A percentile compares a stretch with the other conserved stretches of the same genome.
Evolutionary conservation across 441 rosid genomes (phyloP).

Genomic region (Geranium incanum): DNA sequence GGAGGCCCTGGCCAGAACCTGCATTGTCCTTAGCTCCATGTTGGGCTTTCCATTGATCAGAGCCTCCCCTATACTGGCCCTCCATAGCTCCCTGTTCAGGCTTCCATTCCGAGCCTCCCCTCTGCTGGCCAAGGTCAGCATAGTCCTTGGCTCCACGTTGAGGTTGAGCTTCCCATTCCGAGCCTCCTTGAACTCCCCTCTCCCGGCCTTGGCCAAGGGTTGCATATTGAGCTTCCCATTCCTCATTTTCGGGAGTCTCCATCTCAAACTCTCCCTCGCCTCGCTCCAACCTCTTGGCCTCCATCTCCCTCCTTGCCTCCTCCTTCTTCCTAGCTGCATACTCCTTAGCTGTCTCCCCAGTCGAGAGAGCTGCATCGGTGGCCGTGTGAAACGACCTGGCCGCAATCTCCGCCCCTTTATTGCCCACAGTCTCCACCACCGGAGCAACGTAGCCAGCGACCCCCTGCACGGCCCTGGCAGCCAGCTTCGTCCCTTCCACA

Average conservation of each 20-base stretch:
- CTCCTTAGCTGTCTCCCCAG: background rate
- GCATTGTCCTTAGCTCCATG: no score
- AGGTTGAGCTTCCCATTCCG: background rate
- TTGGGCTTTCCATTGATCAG: no score
- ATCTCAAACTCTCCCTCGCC: background rate
- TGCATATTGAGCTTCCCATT: background rate
- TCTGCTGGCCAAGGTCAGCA: background rate
- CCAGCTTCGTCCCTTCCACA: background rate
- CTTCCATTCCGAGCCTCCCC: background rate
- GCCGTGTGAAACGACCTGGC: background rate
- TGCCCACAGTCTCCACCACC: background rate
- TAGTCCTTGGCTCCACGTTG: background rate
- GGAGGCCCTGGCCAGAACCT: no score
- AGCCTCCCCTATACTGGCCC: no score
- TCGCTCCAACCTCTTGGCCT: background rate
- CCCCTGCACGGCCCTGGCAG: constrained; percentile 1
- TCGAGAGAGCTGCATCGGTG: background rate
- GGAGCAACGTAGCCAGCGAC: background rate
- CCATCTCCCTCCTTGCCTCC: background rate
- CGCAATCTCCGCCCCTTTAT: constrained; percentile 1
- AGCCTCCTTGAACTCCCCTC: no score
- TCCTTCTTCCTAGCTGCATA: constrained; percentile 7
- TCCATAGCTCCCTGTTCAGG: no score
- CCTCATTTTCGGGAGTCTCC: background rate
- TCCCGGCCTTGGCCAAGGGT: no score